Conservation (phyloP, 768 basidiomycete genomes). For the Hemileccinum impolitum region DNA sequence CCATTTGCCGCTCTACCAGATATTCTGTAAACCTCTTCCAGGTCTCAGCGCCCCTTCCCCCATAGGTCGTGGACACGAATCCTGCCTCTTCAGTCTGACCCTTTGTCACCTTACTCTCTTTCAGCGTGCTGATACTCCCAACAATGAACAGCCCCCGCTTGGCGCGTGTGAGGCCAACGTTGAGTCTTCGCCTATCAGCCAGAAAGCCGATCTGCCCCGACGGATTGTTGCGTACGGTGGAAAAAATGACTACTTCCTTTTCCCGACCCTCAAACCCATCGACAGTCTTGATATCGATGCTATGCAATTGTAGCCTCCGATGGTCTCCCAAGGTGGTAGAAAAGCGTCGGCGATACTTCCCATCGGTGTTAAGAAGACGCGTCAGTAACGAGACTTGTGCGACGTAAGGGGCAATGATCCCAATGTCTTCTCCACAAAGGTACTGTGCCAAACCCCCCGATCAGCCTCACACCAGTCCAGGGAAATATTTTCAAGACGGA, state of each 20-base stretch:
- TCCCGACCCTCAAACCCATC: slow-evolving; percentile 95
- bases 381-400: slow-evolving; percentile 79
- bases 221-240: slow-evolving; percentile 82
- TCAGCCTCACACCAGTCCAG: slow-evolving; percentile 3
- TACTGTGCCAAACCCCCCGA: slow-evolving; percentile 34
- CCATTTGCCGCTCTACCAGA: slow-evolving; percentile 48
- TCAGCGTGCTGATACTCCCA: slow-evolving; percentile 67
- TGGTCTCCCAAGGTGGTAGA: slow-evolving; percentile 56
- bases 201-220: slow-evolving; percentile 83
- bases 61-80: slow-evolving; percentile 13
- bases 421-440: slow-evolving; percentile 73
- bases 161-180: slow-evolving; percentile 89
- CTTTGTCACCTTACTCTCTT: slow-evolving; percentile 39
- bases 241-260: slow-evolving; percentile 90
- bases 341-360: slow-evolving; percentile 52
- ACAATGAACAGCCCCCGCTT: slow-evolving; percentile 82
- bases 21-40: slow-evolving; percentile 64
- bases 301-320: slow-evolving; percentile 59
- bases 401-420: slow-evolving; percentile 88
- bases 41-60: slow-evolving; percentile 45
- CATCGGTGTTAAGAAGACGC: slow-evolving; percentile 59
- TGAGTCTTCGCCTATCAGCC: slow-evolving; percentile 79
- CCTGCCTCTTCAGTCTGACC: slow-evolving; percentile 13
- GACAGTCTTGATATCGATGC: slow-evolving; percentile 87
- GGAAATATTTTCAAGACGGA: slow-evolving; percentile 9